Base-by-base conservation (phyloP, 768 basidiomycete genomes). In the Trametes elegans region DNA sequence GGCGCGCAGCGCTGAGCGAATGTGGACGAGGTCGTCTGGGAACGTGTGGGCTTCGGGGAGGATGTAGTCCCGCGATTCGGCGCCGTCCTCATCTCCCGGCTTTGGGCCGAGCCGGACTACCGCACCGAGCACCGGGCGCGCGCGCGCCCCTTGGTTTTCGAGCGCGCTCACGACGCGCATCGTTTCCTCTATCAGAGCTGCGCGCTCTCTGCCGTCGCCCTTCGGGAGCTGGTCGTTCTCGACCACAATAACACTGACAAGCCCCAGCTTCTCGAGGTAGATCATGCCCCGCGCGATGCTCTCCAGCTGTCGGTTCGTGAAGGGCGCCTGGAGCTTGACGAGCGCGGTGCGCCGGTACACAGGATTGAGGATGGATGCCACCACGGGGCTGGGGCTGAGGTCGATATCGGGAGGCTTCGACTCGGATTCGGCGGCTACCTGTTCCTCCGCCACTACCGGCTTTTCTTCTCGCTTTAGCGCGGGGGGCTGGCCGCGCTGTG, bases 241-340 rank as follows among this genome's bases (percentile, higher is more conserved):
- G 46, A 97, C 83, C 54, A 98, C 90, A 59, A 99, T 92, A 63
- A 99, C 93, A 60, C 90, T 90, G 63, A 98, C 90, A 18, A 99
- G 79, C 2, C 97, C 97, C 16, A 98, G 86, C 67, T 95, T 96
- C 70, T 96, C 91, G 42, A 99, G 82, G 69, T 97, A 94, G 35
- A 95, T 90, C 75, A 99, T 82, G 48, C 97, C 97, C 35, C 88
- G 82, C 35, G 89, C 85, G 62, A 99, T 92, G 68, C 94, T 95
- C 61, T 96, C 91, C 54, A 98, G 83, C 64, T 98, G 97, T 7
- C 85, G 79, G 71, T 96, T 88, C 9, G 84, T 88, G 68, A 98
- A 98, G 2, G 97, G 97, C 9, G 95, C 93, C 70, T 98, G 97
- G 2, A 98, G 75, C 73, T 98, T 98, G 63, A 99, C 95, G 14